phyloP scores from a whole-genome alignment of 2,329 filamentous ascomycete genomes.

The Amylocarpus encephaloides region DNA sequence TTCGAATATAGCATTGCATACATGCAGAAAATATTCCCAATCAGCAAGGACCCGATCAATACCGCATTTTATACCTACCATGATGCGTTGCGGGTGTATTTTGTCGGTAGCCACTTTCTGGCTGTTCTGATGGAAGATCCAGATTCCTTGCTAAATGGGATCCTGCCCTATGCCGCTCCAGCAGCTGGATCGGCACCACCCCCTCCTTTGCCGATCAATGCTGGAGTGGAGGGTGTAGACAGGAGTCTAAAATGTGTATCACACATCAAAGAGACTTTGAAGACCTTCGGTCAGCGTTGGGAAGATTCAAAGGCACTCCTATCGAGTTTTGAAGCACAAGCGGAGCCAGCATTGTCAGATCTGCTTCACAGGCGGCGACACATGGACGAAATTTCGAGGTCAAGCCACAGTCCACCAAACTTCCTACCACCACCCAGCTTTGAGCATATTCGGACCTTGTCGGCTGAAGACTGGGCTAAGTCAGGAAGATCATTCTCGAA shows the following conservation, averaged over 20 bases:
- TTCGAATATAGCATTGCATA: constrained; percentile 86
- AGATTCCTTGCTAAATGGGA: constrained; percentile 46
- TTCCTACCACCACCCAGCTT: constrained; percentile 18
- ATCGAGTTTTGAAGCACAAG: constrained; percentile 42
- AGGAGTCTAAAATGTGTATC: constrained; percentile 51
- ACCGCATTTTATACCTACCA: constrained; percentile 75
- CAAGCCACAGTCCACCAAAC: constrained; percentile 20
- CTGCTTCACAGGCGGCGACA: constrained; percentile 38
- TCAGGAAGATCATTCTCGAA: constrained; percentile 15
- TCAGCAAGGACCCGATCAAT: constrained; percentile 53
- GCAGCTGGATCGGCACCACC: constrained; percentile 42
- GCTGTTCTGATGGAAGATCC: constrained; percentile 53
- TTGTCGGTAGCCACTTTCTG: constrained; percentile 58
- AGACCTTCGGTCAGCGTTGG: constrained; percentile 54
- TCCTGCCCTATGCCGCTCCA: constrained; percentile 20
- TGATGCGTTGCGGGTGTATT: constrained; percentile 80
- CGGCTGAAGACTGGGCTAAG: constrained; percentile 18
- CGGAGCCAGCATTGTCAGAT: constrained; percentile 29
- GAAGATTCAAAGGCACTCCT: constrained; percentile 48
- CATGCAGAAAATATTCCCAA: constrained; percentile 64
- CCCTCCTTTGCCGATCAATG: constrained; percentile 40
- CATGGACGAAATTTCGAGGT: constrained; percentile 17
- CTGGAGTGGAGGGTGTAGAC: constrained; percentile 45
- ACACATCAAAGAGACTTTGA: constrained; percentile 47
- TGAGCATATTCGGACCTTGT: constrained; percentile 19